Percentiles rank a stretch among this genome's conserved stretches.
phyloP scores from a whole-genome alignment of 2,329 filamentous ascomycete genomes.

The Diaporthe australafricana region DNA sequence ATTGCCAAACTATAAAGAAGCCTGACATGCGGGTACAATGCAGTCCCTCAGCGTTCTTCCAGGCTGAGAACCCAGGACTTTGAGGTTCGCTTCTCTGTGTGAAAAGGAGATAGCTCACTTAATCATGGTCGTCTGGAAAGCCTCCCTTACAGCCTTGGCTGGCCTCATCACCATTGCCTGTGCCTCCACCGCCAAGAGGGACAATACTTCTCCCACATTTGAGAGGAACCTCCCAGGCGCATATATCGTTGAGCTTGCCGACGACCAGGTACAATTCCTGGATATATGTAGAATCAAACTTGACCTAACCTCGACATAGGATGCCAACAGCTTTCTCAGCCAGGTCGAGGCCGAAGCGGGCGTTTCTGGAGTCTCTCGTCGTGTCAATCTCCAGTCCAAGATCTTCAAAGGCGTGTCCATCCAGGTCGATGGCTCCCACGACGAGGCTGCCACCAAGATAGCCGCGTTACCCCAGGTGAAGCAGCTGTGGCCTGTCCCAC shows the following conservation, averaged over 20 bases:
- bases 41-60: not conserved
- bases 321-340: slow-evolving; percentile 38
- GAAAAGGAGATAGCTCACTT: not conserved
- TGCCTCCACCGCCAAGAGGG: not conserved
- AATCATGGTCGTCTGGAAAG: slow-evolving; percentile 2
- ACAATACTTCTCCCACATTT: not conserved
- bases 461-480: slow-evolving; percentile 43
- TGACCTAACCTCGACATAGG: not conserved
- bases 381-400: slow-evolving; percentile 39
- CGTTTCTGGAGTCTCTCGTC: slow-evolving; percentile 36
- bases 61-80: not conserved
- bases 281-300: no score
- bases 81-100: not conserved
- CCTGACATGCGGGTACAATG: slow-evolving; percentile 3
- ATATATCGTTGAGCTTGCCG: slow-evolving; percentile 43
- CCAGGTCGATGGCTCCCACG: slow-evolving; percentile 27
- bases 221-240: slow-evolving; percentile 26
- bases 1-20: not conserved
- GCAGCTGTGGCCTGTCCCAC: slow-evolving; percentile 47
- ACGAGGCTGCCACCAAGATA: slow-evolving; percentile 39
- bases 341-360: slow-evolving; percentile 32
- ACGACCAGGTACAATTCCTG: slow-evolving; percentile 27
- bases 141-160: not conserved
- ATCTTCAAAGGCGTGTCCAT: slow-evolving; percentile 43
- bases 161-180: not conserved